Base-by-base conservation (phyloP, 495 filamentous ascomycete species). In the Cercophora newfieldiana region DNA sequence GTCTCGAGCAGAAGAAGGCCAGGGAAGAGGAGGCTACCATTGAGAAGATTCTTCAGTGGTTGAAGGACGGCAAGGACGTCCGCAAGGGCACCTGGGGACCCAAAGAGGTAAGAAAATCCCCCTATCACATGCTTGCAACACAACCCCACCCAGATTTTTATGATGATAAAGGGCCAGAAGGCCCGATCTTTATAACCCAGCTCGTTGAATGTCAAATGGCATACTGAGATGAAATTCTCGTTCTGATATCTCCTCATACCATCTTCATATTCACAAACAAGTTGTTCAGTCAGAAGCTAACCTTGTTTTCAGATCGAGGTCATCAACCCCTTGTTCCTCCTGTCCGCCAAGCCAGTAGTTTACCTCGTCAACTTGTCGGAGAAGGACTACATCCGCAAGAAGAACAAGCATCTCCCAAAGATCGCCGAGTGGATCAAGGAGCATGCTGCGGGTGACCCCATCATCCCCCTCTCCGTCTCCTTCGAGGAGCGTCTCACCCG, bases 121-220 rank as follows among this genome's bases (percentile, higher is more conserved):
- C 66, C 64, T 68, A 68, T 63, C 19, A 53, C 2, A 2, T 68
- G 65, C 63, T 64, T 50, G 49, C 30, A 22, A 48, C 19, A 22
- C 29, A 24, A 48, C 58, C 16, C 24, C 49, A 69, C 66, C 49
- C 68, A 66, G 54, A 63, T 64, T 87, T 80, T 76, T 69, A 90
- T 95, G 95, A 99, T 98, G 95, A 99, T 87, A 88, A 97, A 97
- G 90, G 94, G 93, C 91, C 88, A 86, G 81, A 80, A 84, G 84
- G 91, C 93, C 94, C 90, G 89, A 92, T 83, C 84, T 84, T 44
- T 91, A 93, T 68, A 97, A 91, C 95, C 95, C 95, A 99, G 95
- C 95, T 99, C 95, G 89, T 96, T 87, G 95, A 97, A 89, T 87
- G 87, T 83, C 89, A 85, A 83, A 76, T 70, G 76, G 81, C 86